Conservation (phyloP, 306 rosid species). For the Quercus aquifolioides region DNA sequence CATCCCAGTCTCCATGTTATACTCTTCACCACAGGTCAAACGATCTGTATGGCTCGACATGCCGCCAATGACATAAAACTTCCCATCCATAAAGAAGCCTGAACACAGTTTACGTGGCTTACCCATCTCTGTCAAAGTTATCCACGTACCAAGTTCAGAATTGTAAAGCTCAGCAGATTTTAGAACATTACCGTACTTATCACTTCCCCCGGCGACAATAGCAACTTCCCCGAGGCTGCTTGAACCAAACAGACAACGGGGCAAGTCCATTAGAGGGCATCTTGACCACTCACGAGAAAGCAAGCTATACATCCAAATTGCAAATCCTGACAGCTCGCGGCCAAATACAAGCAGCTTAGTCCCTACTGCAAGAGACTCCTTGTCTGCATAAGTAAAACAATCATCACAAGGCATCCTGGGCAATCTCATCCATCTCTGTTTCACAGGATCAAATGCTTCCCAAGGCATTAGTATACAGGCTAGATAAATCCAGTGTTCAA, state of each 20-base stretch:
- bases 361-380: constrained; percentile 44
- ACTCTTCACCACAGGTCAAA: constrained; percentile 37
- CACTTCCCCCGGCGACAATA: constrained; percentile 39
- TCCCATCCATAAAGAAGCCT: constrained; percentile 34
- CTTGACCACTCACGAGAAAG: constrained; percentile 23
- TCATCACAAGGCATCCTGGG: constrained; percentile 36
- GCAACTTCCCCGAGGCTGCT: constrained; percentile 30
- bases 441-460: constrained; percentile 36
- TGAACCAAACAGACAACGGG: constrained; percentile 38
- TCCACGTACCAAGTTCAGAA: constrained; percentile 29
- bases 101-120: constrained; percentile 29
- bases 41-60: constrained; percentile 25
- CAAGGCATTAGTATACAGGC: constrained; percentile 24
- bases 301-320: constrained; percentile 34
- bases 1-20: constrained; percentile 19
- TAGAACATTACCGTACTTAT: constrained; percentile 14
- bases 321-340: constrained; percentile 27
- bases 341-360: constrained; percentile 34
- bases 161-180: constrained; percentile 30
- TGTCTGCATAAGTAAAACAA: constrained; percentile 31
- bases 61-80: constrained; percentile 41
- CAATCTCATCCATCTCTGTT: constrained; percentile 28
- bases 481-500: constrained; percentile 38
- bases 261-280: constrained; percentile 19
- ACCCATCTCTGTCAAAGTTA: constrained; percentile 18